phyloP scores from a whole-genome alignment of 768 basidiomycete genomes.

The Dictyophora rubrovolvata region DNA sequence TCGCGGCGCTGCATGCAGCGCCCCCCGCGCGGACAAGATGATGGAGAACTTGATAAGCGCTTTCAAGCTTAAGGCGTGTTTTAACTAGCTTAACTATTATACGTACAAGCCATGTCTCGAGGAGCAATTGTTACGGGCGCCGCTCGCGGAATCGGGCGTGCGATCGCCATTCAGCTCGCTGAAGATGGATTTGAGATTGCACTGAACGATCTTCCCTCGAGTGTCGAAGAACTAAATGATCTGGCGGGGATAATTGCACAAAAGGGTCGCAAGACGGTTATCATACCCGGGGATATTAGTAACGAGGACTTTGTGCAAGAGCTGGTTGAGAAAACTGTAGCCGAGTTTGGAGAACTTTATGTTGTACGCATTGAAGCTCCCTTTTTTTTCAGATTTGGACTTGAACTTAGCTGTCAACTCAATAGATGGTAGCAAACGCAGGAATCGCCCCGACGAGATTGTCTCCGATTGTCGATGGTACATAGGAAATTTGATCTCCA shows the following conservation, averaged over 20 bases:
- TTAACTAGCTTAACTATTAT: no score
- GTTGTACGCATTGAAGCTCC: conserved; percentile 10
- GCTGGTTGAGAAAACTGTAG: conserved; percentile 19
- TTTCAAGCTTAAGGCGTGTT: conserved; percentile 18
- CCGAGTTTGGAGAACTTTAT: conserved; percentile 20
- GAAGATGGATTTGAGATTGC: conserved; percentile 36
- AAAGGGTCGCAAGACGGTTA: neutral
- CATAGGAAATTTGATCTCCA: conserved; percentile 5
- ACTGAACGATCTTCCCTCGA: conserved; percentile 29
- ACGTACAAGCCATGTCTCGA: neutral
- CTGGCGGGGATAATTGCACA: neutral
- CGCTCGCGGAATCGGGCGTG: conserved; percentile 37
- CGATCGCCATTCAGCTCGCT: conserved; percentile 36
- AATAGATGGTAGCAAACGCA: conserved; percentile 37
- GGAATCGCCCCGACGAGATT: conserved; percentile 19
- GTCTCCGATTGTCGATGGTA: conserved; percentile 17
- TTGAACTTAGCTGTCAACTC: neutral
- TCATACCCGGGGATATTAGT: conserved; percentile 30
- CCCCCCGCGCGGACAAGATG: conserved; percentile 11
- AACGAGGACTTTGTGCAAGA: conserved; percentile 15
- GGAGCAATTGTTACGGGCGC: conserved; percentile 36
- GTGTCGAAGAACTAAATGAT: neutral
- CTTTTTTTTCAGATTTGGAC: neutral
- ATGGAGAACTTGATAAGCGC: conserved; percentile 19
- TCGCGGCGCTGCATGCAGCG: no score